Evolutionary conservation across 345 rosid species (phyloP), one percentile per base, ranked within the genome.

Genomic region (rapeseed (Brassica napus)): DNA sequence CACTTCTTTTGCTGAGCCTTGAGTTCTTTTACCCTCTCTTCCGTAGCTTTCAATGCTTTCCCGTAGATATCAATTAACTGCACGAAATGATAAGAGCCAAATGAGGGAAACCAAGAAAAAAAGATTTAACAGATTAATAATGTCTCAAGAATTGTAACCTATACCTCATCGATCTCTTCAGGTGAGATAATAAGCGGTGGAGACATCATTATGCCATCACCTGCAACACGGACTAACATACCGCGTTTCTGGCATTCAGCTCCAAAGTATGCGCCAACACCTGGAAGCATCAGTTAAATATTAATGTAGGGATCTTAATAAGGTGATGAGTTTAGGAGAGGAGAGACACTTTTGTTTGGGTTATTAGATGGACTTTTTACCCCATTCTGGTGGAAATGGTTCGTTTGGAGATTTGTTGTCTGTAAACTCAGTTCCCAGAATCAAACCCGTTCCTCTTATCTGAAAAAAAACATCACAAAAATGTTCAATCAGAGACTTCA

Each of bases 301-400:
- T 21, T 21, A 21, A 21, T 72, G 54, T 0, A 14, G 44, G 1
- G 71, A 71, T 15, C 31, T 71, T 7, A 37, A 35, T 7, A 72
- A 47, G 4, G 61, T 69, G 12, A 21, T 12, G 42, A 74, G 55
- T 58, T 14, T 21, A 66, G 42, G 28, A 66, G 55, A 65, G 3
- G 18, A 59, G 61, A 58, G 2, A 24, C 6, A 5, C 47, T 24
- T 12, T 30, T 65, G 4, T 26, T 60, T 68, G 16, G 32, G 77
- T 65, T 6, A 42, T 32, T 21, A 18, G 72, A 6, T 21, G 23
- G 69, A 57, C 32, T 81, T 83, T 85, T 62, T 89, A 67, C 99
- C 99, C 99, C 99, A 95, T 86, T 91, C 99, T 74, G 93, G 73
- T 81, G 98, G 98, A 82, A 95, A 95, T 4, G 88, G 96, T 69